Evolutionary conservation across 352 stramenopile species (phyloP).

Genomic region (Phytopythium vexans): DNA sequence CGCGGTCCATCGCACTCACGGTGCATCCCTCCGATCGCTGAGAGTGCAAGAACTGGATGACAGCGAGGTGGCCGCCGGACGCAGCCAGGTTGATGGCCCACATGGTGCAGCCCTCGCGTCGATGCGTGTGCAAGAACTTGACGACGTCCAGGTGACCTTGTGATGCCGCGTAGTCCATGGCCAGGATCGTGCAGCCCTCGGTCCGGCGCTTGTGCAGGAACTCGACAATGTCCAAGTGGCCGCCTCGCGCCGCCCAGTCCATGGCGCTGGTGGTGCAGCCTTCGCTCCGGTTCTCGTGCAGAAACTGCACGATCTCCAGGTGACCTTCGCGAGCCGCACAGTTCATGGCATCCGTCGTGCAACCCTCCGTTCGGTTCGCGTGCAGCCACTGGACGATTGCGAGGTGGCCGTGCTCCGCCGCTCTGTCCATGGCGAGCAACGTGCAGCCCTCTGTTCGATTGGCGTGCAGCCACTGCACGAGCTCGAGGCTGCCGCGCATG

Average conservation of each 20-base stretch:
- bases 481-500: constrained; percentile 11
- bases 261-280: constrained; percentile 12
- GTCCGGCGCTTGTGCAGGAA: constrained; percentile 10
- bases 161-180: constrained; percentile 18
- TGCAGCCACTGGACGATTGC: constrained; percentile 13
- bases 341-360: constrained; percentile 14
- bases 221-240: constrained; percentile 14
- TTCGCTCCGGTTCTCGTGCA: constrained; percentile 10
- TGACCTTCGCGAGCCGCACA: constrained; percentile 8
- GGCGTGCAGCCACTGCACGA: constrained; percentile 11
- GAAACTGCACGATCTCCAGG: constrained; percentile 8
- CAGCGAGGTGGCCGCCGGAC: constrained; percentile 8
- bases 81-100: constrained; percentile 18
- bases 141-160: constrained; percentile 14
- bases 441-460: constrained; percentile 8
- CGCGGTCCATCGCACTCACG: constrained; percentile 11
- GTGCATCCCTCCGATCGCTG: constrained; percentile 14
- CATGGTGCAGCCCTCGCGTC: constrained; percentile 11
- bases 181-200: constrained; percentile 12
- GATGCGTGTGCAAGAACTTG: constrained; percentile 10
- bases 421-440: constrained; percentile 9
- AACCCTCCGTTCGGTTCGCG: constrained; percentile 8
- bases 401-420: constrained; percentile 9
- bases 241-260: constrained; percentile 11
- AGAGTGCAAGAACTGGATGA: constrained; percentile 13